Evolutionary conservation across 2,329 filamentous ascomycete species (phyloP), one percentile per base, ranked within the genome.

Genomic region (Penicillium nordicum): DNA sequence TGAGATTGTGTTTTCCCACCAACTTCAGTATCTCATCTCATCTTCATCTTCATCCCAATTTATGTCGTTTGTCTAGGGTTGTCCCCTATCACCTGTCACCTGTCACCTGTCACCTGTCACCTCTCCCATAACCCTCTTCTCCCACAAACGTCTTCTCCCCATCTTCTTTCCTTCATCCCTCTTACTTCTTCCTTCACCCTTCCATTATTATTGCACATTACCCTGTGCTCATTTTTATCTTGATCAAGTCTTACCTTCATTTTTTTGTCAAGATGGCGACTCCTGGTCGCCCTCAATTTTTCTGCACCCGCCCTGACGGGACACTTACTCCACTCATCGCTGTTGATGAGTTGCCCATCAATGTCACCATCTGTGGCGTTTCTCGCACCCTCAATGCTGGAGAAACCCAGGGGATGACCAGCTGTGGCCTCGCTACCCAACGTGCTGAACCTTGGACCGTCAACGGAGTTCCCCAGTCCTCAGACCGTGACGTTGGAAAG

Each of bases 381-480:
- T 65, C 76, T 46, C 72, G 76, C 16, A 64, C 52, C 6, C 57
- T 80, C 11, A 64, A 63, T 41, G 56, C 69, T 10, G 65, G 65
- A 32, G 74, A 78, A 3, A 78, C 75, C 7, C 67, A 72, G 27
- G 74, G 74, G 41, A 79, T 79, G 76, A 75, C 67, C 11, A 73
- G 74, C 50, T 63, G 78, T 50, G 78, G 78, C 11, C 66, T 71
- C 11, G 62, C 70, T 23, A 50, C 53, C 37, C 52, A 66, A 40
- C 71, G 74, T 12, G 50, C 67, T 14, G 68, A 72, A 40, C 64
- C 64, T 43, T 76, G 77, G 65, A 44, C 65, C 9, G 61, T 79
- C 25, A 71, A 76, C 10, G 63, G 66, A n/a, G 12, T 57, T 32
- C 16, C 27, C 38, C 14, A 44, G 10, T 18, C 27, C 42, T 10